These are phyloP conservation scores for Pyrenula massariospora DNA, from an alignment of 495 filamentous ascomycete genomes.

Conservation along the genomic window DNA sequence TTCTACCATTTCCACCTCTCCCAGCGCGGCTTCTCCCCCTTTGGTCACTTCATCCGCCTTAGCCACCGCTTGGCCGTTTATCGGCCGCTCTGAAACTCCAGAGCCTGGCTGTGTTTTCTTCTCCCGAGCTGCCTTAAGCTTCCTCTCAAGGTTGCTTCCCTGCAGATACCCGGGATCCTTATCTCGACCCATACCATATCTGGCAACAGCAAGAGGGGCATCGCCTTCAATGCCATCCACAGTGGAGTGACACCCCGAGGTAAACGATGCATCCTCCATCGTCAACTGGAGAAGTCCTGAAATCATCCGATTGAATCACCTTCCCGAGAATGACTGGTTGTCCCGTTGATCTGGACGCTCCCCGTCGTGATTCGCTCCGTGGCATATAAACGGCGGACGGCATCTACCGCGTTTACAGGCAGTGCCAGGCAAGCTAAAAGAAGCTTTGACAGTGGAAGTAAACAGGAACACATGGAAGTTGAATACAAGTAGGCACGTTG, in stretches of 20 bases:
- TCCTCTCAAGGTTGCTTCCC: not conserved
- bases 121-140: not conserved
- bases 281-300: not conserved
- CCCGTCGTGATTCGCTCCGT: not conserved
- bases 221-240: not conserved
- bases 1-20: no score
- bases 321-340: not conserved
- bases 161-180: not conserved
- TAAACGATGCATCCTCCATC: no score
- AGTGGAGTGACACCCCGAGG: no score
- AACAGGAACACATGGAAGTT: no score
- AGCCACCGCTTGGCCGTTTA: no score
- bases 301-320: not conserved
- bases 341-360: not conserved
- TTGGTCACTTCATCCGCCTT: no score
- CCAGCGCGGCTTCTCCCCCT: no score
- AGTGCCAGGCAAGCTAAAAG: no score
- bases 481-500: no score
- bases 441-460: no score
- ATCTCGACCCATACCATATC: not conserved
- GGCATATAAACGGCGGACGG: not conserved
- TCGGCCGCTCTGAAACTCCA: no score
- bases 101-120: not conserved
- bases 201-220: not conserved
- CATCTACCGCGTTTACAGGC: not conserved